Base-by-base conservation (phyloP, 2,329 filamentous ascomycete genomes). In the Anthostomella pinea region DNA sequence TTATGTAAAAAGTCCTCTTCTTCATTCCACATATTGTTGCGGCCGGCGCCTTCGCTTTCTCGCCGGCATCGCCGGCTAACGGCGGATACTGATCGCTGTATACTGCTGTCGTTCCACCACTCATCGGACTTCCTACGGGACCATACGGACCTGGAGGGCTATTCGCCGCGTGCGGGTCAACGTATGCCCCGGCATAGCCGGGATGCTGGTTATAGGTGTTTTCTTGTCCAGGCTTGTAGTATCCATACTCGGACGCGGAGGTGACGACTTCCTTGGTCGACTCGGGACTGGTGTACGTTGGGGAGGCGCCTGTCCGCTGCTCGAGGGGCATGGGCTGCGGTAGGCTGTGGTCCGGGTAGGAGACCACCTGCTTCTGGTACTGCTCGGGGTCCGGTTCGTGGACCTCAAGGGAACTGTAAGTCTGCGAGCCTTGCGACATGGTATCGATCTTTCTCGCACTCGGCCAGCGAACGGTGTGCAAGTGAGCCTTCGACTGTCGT, bases 1-100 rank as follows among this genome's bases (percentile, higher is more conserved):
- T 30, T 32, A 53, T 48, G 14, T 43, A 53, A 31, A 51, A 53
- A 3, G 22, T 46, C 22, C 33, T 42, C 18, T 29, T 42, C 27
- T 30, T 16, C 6, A 53, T 20, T 6, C 50, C 48, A 16, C 48
- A 53, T 48, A 53, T 47, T 28, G 30, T 51, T 30, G 21, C 39
- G 15, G 32, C 25, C 9, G 39, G 34, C 10, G 42, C 24, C 15
- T 43, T 44, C 41, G n/a, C n/a, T n/a, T n/a, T n/a, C n/a, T n/a
- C n/a, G n/a, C n/a, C n/a, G n/a, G n/a, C n/a, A n/a, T 46, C 33
- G 5, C 45, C 29, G 9, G 30, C 19, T 6, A 16, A 14, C 29
- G 17, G 37, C 9, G 28, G 34, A 15, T 35, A 30, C 21, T 41
- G 38, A 3, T 31, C 25, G 22, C 22, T 19, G 23, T 28, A 24